Evolutionary conservation across 208 protist species (phyloP), one percentile per base, ranked within the genome.

Genomic region (Acanthamoeba royreba): DNA sequence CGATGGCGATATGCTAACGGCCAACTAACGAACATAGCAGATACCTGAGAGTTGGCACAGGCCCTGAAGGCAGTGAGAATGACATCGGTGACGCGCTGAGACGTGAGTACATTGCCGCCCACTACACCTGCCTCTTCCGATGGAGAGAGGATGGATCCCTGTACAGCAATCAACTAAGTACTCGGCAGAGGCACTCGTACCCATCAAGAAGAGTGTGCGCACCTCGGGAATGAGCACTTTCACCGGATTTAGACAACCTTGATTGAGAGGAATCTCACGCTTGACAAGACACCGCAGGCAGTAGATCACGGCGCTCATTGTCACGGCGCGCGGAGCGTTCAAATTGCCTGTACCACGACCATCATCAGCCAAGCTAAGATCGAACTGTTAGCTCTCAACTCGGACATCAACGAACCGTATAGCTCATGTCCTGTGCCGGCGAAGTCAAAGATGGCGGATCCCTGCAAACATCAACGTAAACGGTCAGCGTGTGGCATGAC

Each of bases 71-170:
- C 98, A 45, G 97, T 96, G 42, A 99, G 95, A 58, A 99, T 97
- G 22, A 99, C 97, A 94, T 99, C 98, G 5, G 98, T 99, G 28
- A 99, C 96, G 35, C 98, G 96, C 95, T 99, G 98, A 33, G 96
- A 98, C 8, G 98, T 99, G 17, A 98, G 97, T 11, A 99, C 98
- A 94, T 99, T 99, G 35, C 98, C 98, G 13, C 97, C 98, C 22
- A 99, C 98, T 1, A 99, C 98, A 5, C 98, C 98, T 7, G 98
- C 97, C 4, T 97, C 95, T 22, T 97, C 96, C 15, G 95, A 94
- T 7, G 98, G 98, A 47, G 61, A 89, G 3, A 99, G 95, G 28
- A 99, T 95, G n/a, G 96, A 98, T 40, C 96, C 95, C 9, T 95
- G 53, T 33, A 96, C 96, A 47, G 99, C 98, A 0, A 97, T 93